Evolutionary conservation across 1,284 basidiomycete species (phyloP).

Genomic region (Papiliotrema fonsecae): DNA sequence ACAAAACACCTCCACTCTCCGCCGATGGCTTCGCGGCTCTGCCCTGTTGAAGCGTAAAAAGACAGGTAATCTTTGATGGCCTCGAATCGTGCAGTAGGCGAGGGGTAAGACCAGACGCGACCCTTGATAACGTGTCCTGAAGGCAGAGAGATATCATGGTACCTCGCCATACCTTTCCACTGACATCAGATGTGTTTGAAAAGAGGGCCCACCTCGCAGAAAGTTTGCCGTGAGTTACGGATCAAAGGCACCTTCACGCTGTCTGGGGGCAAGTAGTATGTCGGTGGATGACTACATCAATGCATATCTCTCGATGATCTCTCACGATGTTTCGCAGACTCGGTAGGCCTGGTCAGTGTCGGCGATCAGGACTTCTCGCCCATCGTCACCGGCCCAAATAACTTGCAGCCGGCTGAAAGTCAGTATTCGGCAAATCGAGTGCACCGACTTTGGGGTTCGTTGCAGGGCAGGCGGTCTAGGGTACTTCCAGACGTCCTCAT

Average conservation of each 20-base stretch:
- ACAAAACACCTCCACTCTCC: constrained; percentile 41
- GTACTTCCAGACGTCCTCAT: constrained; percentile 45
- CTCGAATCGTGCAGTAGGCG: constrained; percentile 32
- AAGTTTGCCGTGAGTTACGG: constrained; percentile 23
- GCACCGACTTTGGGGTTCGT: constrained; percentile 22
- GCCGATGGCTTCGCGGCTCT: constrained; percentile 6
- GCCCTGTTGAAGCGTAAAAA: constrained; percentile 33
- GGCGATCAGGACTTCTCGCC: constrained; percentile 29
- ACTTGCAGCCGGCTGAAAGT: constrained; percentile 23
- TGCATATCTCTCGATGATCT: not conserved
- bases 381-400: constrained; percentile 23
- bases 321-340: constrained; percentile 35
- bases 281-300: constrained; percentile 39
- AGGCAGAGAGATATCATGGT: constrained; percentile 26
- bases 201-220: constrained; percentile 37
- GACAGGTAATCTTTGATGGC: constrained; percentile 36
- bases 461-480: constrained; percentile 43
- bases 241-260: constrained; percentile 21
- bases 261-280: constrained; percentile 39
- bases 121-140: constrained; percentile 15
- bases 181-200: constrained; percentile 3
- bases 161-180: constrained; percentile 43
- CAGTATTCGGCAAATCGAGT: not conserved
- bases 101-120: constrained; percentile 41
- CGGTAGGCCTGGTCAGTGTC: constrained; percentile 34